Base-by-base conservation (phyloP, 2,329 filamentous ascomycete species). In the Fusarium foetens region DNA sequence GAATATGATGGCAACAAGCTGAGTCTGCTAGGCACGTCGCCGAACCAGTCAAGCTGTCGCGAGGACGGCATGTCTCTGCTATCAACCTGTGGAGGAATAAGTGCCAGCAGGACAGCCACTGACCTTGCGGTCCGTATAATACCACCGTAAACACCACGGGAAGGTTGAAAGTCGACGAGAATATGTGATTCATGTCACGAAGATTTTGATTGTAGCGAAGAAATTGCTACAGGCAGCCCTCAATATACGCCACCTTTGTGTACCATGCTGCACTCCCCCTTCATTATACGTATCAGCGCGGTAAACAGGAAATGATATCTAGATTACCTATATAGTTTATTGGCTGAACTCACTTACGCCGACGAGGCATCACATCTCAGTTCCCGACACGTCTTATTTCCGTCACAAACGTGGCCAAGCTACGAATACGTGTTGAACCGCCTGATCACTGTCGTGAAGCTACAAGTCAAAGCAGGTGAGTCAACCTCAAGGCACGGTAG, bases 371-470 rank as follows among this genome's bases (percentile, higher is more conserved):
- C 31, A 35, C n/a, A 42, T 35, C 53, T 43, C 48, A 57, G 41
- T 39, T 46, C 54, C 43, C 17, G 35, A 27, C 35, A 36, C 14
- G 33, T 57, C n/a, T 52, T 49, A 36, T 43, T 41, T 42, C 39
- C n/a, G 17, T 59, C 41, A 27, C 36, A 46, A 29, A 43, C 41
- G 13, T 48, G 51, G 53, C 62, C 64, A 60, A 66, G 73, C 61
- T 58, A 45, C 25, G 58, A 59, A 43, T 19, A 62, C 57, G 52
- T 58, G 6, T 39, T 63, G 38, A 67, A 51, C 57, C 53, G 51
- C 58, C 33, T 55, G 23, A 53, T 38, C 60, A 63, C 53, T 42
- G 65, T n/a, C 12, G 35, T 39, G 25, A 29, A 57, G 63, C 49
- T 58, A 68, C 53, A 61, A 43, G 62, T 36, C 58, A 58, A 62